Base-by-base conservation (phyloP, 225 moss, liverwort and hornwort species). In the Straminergon stramineum region DNA sequence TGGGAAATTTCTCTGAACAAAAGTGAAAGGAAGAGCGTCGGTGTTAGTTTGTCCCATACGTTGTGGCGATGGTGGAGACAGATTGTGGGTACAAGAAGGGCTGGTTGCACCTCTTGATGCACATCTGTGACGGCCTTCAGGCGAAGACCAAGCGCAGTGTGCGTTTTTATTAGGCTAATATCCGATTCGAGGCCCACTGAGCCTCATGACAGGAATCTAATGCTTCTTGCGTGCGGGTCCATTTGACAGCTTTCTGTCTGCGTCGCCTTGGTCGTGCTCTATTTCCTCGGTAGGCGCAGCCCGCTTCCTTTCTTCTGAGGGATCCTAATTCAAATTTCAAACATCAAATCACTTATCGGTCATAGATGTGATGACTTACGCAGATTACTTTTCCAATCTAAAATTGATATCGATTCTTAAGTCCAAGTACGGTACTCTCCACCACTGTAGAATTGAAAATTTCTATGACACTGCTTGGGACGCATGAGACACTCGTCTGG, bases 121-220 rank as follows among this genome's bases (percentile, higher is more conserved):
- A n/a, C n/a, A n/a, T n/a, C n/a, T n/a, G n/a, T n/a, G n/a, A n/a
- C 93, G 95, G 94, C 95, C 94, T 94, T 91, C 91, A 91, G 94
- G 93, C 93, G 93, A 93, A 93, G 94, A 93, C 93, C 94, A 93
- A 94, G 95, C 92, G 94, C 92, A 95, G 93, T 93, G 92, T 95
- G 92, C 95, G 95, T 94, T 95, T 92, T 94, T 94, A 93, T 94
- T 93, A 96, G 92, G 92, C 91, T 94, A 91, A 93, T 94, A 94
- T 95, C 94, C 95, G 94, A 92, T 93, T 93, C 88, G 93, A 89
- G 92, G 89, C 86, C 92, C 95, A 94, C 93, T 88, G 91, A 92
- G 62, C 82, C 90, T 90, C 95, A 93, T 68, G 96, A 92, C 94
- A 94, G 92, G 93, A 93, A 91, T 96, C 92, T 93, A 80, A 89